Percentiles rank a stretch among this genome's conserved stretches.
Evolutionary conservation across 345 rosid genomes (phyloP).

Genomic region (Brassica carinata): DNA sequence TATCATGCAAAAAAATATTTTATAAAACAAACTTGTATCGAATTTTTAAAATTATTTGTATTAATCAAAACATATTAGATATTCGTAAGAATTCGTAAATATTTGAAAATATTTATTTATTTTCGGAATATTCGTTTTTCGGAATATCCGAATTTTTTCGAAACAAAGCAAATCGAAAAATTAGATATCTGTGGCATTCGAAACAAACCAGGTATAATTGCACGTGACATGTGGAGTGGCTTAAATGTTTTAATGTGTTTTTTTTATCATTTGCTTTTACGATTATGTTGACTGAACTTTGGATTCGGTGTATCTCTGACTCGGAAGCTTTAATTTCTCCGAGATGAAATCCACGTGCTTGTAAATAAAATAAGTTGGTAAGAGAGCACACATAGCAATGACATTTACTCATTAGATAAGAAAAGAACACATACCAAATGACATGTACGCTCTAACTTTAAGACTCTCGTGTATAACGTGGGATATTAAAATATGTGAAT

Average conservation of each 20-base stretch:
- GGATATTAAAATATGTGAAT: neutral
- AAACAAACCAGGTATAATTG: neutral
- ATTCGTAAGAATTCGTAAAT: no score
- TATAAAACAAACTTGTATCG: no score
- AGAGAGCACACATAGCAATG: neutral
- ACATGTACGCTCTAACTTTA: neutral
- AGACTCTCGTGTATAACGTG: constrained; percentile 1
- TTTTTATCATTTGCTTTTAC: neutral
- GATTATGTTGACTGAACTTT: neutral
- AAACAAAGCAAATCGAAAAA: no score
- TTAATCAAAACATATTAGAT: no score
- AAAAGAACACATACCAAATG: neutral
- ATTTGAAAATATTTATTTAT: no score
- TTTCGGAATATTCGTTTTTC: no score
- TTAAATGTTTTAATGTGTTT: neutral
- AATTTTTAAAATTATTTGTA: no score
- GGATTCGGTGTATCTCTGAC: neutral
- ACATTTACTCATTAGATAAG: neutral
- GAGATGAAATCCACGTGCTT: constrained; percentile 1
- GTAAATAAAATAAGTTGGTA: neutral
- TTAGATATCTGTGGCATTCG: no score
- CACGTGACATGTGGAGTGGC: neutral
- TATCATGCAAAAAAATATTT: no score
- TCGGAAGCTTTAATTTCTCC: neutral
- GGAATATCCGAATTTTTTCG: no score